Base-by-base conservation (phyloP, 495 filamentous ascomycete species). In the Penicillium desertorum region DNA sequence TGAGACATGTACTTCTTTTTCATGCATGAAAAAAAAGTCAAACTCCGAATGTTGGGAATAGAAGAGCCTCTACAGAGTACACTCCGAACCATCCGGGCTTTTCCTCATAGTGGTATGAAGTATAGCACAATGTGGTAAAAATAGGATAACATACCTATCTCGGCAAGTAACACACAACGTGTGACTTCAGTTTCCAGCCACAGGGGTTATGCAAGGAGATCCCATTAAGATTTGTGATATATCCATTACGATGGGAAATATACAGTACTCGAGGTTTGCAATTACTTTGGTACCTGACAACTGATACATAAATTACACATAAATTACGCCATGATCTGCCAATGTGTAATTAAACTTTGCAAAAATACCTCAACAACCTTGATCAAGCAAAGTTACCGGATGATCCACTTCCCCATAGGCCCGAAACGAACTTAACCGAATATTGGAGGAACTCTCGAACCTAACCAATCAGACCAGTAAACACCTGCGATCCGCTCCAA, bases 381-480 rank as follows among this genome's bases (percentile, higher is more conserved):
- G 34, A 36, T 36, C 5, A 34, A n/a, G 14, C 14, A 37, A 37
- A 39, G 7, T 17, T 39, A 39, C 36, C 36, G 36, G n/a, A 39
- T 39, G 36, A 17, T 2, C 36, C 30, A 12, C 10, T 34, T 34
- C 10, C 30, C 30, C 30, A 34, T 4, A 14, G 30, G 30, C 30
- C 7, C 16, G 16, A 39, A 3, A 8, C 16, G 36, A 17, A 17
- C 11, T 17, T 39, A 17, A n/a, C 36, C n/a, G 36, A 39, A 7
- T 17, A 45, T n/a, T 25, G 25, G 2, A 27, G 17, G 57, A 44
- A n/a, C 52, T 47, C 47, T 56, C 55, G 14, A 64, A 64, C 58
- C 12, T 64, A 14, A 19, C 59, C 62, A 59, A 64, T 64, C 7
- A 46, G n/a, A 39, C 5, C 8, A 14, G 0, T 5, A 10, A 34